Evolutionary conservation across 202 grass and related monocot species (phyloP).

Genomic region (Musa balbisiana): DNA sequence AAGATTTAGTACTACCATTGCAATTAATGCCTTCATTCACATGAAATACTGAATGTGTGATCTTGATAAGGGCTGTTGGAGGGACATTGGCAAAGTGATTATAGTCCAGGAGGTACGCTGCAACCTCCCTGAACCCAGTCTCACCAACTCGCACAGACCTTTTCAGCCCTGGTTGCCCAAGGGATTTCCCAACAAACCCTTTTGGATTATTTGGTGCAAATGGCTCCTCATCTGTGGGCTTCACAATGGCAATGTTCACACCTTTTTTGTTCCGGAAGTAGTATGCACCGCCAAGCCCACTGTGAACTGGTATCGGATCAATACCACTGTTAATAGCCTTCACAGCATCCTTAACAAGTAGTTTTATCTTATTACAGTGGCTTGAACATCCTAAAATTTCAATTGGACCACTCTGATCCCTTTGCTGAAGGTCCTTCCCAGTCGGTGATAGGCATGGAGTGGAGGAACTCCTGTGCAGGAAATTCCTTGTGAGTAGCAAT

Average conservation of each 20-base stretch:
- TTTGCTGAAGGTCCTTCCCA: constrained; percentile 12
- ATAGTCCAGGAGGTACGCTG: constrained; percentile 16
- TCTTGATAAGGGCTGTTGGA: constrained; percentile 18
- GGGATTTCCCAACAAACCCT: constrained; percentile 15
- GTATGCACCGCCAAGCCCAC: constrained; percentile 19
- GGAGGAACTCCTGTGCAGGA: constrained; percentile 19
- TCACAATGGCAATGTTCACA: constrained; percentile 14
- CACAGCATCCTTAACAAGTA: constrained; percentile 18
- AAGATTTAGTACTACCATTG: background rate
- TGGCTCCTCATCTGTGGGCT: constrained; percentile 22
- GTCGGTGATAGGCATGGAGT: constrained; percentile 19
- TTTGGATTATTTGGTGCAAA: constrained; percentile 24
- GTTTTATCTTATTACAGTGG: background rate
- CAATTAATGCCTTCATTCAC: constrained; percentile 12
- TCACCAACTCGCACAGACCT: constrained; percentile 22
- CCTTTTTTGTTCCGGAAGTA: constrained; percentile 16
- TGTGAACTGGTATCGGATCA: constrained; percentile 16
- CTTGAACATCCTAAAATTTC: constrained; percentile 23
- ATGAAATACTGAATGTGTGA: constrained; percentile 18
- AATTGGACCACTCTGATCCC: constrained; percentile 15
- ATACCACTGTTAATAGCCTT: constrained; percentile 7
- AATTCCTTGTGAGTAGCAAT: constrained; percentile 14
- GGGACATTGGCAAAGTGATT: constrained; percentile 22
- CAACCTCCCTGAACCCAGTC: constrained; percentile 22
- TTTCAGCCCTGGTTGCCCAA: constrained; percentile 22